These are phyloP conservation scores for Cynanchum wilfordii DNA, from an alignment of 257 asterid species.

Conservation along the genomic window DNA sequence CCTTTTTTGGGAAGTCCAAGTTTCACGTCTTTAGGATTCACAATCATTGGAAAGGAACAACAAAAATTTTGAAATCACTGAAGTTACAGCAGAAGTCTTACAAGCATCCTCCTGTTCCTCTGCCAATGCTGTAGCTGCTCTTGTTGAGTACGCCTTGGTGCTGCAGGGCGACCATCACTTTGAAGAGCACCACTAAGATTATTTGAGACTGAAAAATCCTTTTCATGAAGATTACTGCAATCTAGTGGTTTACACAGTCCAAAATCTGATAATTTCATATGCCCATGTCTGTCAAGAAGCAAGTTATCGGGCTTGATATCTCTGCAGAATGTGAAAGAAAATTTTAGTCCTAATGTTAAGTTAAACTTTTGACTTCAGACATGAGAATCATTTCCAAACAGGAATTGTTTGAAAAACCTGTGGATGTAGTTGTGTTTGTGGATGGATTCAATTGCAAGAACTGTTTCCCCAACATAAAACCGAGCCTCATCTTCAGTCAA, in stretches of 20 bases:
- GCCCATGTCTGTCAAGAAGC: constrained; percentile 91
- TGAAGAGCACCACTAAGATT: constrained; percentile 72
- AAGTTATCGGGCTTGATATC: constrained; percentile 98
- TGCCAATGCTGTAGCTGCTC: constrained; percentile 96
- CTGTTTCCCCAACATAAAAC: constrained; percentile 90
- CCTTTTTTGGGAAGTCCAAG: background rate
- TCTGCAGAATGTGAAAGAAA: constrained; percentile 41
- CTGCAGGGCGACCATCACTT: constrained; percentile 89
- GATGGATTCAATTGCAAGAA: constrained; percentile 93
- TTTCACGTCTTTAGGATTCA: background rate
- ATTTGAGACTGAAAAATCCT: constrained; percentile 74
- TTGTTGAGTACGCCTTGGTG: constrained; percentile 88
- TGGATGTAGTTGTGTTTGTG: constrained; percentile 91
- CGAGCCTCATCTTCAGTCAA: constrained; percentile 87
- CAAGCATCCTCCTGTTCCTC: constrained; percentile 94
- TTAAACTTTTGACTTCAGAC: constrained; percentile 9
- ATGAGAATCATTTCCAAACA: constrained; percentile 6
- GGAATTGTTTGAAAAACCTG: constrained; percentile 46
- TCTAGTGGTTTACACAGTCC: constrained; percentile 94
- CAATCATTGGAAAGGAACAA: background rate
- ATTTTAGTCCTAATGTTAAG: background rate
- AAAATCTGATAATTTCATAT: constrained; percentile 93
- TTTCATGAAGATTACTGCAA: constrained; percentile 89
- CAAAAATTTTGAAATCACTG: background rate
- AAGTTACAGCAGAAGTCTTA: constrained; percentile 29